These are phyloP conservation scores for Endotrypanum monterogeii DNA, from an alignment of 208 protist species.

Conservation along the genomic window DNA sequence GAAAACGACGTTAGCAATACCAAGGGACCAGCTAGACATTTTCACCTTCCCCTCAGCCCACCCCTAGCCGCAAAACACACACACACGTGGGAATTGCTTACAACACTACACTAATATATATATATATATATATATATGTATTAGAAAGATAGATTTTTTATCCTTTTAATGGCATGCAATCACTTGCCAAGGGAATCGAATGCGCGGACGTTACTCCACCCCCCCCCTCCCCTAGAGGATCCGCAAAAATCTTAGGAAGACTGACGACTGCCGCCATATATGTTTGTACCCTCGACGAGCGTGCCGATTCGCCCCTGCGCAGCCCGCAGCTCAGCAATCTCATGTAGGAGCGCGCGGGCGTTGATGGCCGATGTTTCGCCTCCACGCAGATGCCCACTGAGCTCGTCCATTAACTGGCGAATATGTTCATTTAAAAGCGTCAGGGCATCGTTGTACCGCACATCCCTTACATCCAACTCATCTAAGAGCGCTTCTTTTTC, in stretches of 20 bases:
- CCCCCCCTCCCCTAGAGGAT: not conserved
- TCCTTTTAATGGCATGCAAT: not conserved
- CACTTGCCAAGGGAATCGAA: not conserved
- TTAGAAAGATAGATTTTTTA: not conserved
- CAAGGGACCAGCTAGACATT: not conserved
- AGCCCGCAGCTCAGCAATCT: constrained; percentile 48
- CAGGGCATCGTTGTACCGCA: constrained; percentile 42
- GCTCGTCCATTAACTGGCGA: constrained; percentile 50
- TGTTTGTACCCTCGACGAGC: not conserved
- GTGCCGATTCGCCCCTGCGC: constrained; percentile 7
- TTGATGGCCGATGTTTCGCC: constrained; percentile 48
- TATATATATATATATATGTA: not conserved
- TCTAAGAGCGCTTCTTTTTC: constrained; percentile 61
- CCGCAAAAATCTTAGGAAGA: not conserved
- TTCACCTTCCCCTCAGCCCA: not conserved
- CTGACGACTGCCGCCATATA: not conserved
- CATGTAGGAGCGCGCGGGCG: constrained; percentile 40
- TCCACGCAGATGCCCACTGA: constrained; percentile 44
- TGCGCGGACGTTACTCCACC: not conserved
- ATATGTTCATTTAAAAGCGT: constrained; percentile 48
- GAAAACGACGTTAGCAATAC: not conserved
- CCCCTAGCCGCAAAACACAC: not conserved
- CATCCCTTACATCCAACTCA: constrained; percentile 44
- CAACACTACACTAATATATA: not conserved
- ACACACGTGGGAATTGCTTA: too few relatives aligned